phyloP scores from a whole-genome alignment of 345 rosid species.

The Lenwebbia sp. region DNA sequence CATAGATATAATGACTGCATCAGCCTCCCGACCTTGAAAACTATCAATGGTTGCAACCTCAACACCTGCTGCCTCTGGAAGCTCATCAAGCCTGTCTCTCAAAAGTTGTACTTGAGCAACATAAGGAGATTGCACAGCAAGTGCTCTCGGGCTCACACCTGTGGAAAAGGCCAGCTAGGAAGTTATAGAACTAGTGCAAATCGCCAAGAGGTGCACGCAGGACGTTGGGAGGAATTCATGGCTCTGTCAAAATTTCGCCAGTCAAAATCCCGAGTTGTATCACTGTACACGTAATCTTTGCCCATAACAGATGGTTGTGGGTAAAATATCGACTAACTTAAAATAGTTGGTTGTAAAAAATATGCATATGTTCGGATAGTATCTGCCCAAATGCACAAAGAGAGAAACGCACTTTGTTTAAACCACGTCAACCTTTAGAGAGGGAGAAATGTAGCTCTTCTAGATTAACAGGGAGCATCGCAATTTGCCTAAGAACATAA shows the following conservation, averaged over 20 bases:
- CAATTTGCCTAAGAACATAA: background rate
- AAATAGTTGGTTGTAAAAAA: background rate
- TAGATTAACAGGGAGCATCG: background rate
- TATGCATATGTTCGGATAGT: background rate
- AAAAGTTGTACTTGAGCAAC: constrained; percentile 95
- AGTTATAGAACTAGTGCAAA: background rate
- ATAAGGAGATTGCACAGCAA: constrained; percentile 93
- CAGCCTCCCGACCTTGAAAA: constrained; percentile 96
- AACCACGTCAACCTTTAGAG: background rate
- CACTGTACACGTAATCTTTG: background rate
- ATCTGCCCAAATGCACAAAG: background rate
- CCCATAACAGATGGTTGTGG: background rate
- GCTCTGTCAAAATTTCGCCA: background rate
- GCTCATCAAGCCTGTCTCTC: constrained; percentile 78
- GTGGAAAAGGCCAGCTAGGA: constrained; percentile 3
- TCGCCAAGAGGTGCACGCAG: background rate
- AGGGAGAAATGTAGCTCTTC: background rate
- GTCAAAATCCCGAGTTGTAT: background rate
- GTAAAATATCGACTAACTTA: background rate
- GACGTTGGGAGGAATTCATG: background rate
- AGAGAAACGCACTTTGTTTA: background rate
- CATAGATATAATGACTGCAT: constrained; percentile 96
- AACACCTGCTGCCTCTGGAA: constrained; percentile 68
- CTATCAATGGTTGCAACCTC: constrained; percentile 96
- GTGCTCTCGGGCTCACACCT: constrained; percentile 77